Conservation (phyloP, 1,284 basidiomycete genomes). For the Ustilago tritici region DNA sequence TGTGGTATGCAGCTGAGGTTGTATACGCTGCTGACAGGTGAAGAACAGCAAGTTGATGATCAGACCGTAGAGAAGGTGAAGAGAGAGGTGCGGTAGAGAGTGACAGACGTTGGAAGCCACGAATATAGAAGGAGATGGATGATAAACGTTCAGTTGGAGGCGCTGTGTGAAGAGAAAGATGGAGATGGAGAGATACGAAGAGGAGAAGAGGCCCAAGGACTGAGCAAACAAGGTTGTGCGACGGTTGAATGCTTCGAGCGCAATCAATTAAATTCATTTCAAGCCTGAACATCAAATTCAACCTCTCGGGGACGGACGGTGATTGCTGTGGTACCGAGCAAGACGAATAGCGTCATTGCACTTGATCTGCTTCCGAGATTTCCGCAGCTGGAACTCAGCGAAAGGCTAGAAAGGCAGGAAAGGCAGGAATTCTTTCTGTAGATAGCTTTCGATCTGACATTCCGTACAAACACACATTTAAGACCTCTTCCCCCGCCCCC, state of each 20-base stretch:
- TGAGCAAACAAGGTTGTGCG: not conserved
- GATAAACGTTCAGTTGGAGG: not conserved
- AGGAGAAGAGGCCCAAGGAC: not conserved
- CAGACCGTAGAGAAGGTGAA: not conserved
- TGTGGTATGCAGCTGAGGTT: not conserved
- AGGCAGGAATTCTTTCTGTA: not conserved
- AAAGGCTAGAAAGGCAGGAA: not conserved
- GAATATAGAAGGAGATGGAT: not conserved
- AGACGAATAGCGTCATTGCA: slow-evolving; percentile 5
- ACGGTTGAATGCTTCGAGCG: slow-evolving; percentile 2
- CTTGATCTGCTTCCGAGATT: not conserved
- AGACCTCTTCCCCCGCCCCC: slow-evolving; percentile 13
- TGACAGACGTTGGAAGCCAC: not conserved
- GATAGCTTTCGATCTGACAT: not conserved
- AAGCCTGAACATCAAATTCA: not conserved
- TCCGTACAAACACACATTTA: not conserved
- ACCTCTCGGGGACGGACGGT: not conserved
- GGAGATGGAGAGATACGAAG: not conserved
- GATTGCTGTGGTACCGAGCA: slow-evolving; percentile 5
- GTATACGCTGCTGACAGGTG: not conserved
- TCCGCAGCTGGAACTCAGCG: not conserved
- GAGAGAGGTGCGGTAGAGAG: not conserved
- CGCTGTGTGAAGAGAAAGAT: not conserved
- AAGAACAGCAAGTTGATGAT: not conserved
- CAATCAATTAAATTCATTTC: not conserved